Evolutionary conservation across 148 eudicot genomes (phyloP), one percentile per base, ranked within the genome.

Genomic region (Linanthus parryae): DNA sequence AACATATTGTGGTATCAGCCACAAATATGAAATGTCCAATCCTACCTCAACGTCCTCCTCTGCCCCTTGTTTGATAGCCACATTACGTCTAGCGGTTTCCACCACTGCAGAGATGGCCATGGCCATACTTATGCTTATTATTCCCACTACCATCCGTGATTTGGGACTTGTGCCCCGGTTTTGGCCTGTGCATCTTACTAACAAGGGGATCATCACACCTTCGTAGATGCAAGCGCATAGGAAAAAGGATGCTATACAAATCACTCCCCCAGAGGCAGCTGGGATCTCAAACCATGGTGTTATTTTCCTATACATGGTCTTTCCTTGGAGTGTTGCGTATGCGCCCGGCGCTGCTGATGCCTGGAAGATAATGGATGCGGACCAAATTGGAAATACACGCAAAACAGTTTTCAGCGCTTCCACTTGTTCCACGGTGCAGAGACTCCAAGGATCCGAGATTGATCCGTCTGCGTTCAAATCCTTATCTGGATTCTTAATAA

Each of bases 291-390:
- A 44, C 7, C 21, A 29, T 3, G 50, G 36, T 19, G 33, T 43
- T 11, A 56, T n/a, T 29, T 56, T 49, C 36, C 51, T 22, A 33
- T 56, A 34, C 51, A 44, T 56, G 40, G 37, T 28, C 10, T 56
- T 56, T 42, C 48, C 48, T 56, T 56, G 59, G 5, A 56, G 48
- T 2, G 48, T 31, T 2, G 50, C 11, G 10, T 18, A 56, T 10
- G 61, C 43, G 30, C 7, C 33, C 14, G 29, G 40, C 2, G 4
- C 5, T 10, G 31, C 6, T 11, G 3, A 18, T 11, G 44, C 14
- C 14, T 5, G 1, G 2, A 56, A 19, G 29, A 56, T 31, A 21
- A 56, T 40, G 12, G 50, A 16, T 2, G 57, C 5, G 44, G 45
- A 53, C 44, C 19, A 53, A 18, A 53, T 53, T 5, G 57, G 57